Evolutionary conservation across 1,139 yeast species (phyloP), one percentile per base, ranked within the genome.

Genomic region (Meyerozyma sp.): DNA sequence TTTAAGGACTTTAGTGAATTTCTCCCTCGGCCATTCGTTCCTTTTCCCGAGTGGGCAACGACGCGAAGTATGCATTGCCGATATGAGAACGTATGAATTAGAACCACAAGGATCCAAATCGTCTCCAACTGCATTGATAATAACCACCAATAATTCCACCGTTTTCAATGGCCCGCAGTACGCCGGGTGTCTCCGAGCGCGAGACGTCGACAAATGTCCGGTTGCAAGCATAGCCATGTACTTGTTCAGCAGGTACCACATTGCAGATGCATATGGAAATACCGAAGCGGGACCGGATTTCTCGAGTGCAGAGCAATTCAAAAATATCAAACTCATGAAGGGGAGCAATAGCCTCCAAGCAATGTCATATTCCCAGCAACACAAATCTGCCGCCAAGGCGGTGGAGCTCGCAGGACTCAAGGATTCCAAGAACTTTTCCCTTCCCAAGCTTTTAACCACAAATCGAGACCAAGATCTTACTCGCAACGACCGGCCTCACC

Each of bases 191-290:
- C 49, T 65, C 21, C 53, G 71, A 40, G 58, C 61, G 41, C 56
- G 50, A 42, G 50, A 55, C 44, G 55, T 65, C 26, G 66, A 65
- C 48, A 51, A 55, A 39, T 67, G 73, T 48, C 64, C 66, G 9
- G 66, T 61, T 42, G 51, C 62, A 10, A 59, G 66, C 1, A 45
- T 66, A 5, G 56, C 67, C 2, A 53, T 61, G 11, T 67, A 66
- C 43, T 53, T 66, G 23, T 67, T 66, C 40, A 49, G 56, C 34
- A 41, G 70, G 32, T 61, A 64, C 40, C 71, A 67, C 43, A 51
- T 65, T 9, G 59, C 64, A 2, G 67, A 64, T 46, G 59, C 56
- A 28, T 57, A 59, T 43, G 67, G 65, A 10, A 32, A 32, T 10
- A n/a, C 28, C 7, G 42, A 30, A 5, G 4, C 32, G 14, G 20